phyloP scores from a whole-genome alignment of 306 rosid genomes.

The Quercus mongolica region DNA sequence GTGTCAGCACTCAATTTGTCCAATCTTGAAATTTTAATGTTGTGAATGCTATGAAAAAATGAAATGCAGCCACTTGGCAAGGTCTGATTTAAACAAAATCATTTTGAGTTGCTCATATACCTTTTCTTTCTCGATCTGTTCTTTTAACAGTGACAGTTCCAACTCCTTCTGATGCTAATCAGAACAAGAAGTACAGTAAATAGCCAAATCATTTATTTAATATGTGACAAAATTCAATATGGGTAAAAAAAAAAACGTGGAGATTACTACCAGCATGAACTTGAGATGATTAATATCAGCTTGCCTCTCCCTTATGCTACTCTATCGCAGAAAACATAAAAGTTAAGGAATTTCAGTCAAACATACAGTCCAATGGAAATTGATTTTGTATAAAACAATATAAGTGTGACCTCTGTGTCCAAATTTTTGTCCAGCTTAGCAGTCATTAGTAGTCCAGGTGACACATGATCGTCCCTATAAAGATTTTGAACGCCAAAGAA shows the following conservation, averaged over 20 bases:
- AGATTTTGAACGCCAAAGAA: constrained; percentile 18
- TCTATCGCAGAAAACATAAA: constrained; percentile 38
- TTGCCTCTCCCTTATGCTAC: constrained; percentile 40
- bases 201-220: constrained; percentile 20
- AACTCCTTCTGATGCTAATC: constrained; percentile 78
- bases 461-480: constrained; percentile 48
- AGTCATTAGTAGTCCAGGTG: constrained; percentile 34
- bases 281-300: constrained; percentile 68
- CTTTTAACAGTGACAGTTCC: constrained; percentile 72
- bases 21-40: constrained; percentile 4
- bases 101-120: constrained; percentile 39
- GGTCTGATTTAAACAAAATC: constrained; percentile 6
- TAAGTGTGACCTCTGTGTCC: constrained; percentile 52
- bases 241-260: constrained; percentile 3
- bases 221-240: constrained; percentile 6
- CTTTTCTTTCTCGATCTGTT: constrained; percentile 81
- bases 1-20: neutral
- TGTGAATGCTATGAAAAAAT: neutral
- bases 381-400: constrained; percentile 5
- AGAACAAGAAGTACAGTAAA: constrained; percentile 14
- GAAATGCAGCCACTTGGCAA: neutral
- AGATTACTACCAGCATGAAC: constrained; percentile 69
- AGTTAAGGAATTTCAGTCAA: constrained; percentile 10
- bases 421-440: constrained; percentile 30
- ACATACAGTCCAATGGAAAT: constrained; percentile 15